These are phyloP conservation scores for Aspergillus sp. DNA, from an alignment of 2,329 filamentous ascomycete genomes.

Conservation along the genomic window DNA sequence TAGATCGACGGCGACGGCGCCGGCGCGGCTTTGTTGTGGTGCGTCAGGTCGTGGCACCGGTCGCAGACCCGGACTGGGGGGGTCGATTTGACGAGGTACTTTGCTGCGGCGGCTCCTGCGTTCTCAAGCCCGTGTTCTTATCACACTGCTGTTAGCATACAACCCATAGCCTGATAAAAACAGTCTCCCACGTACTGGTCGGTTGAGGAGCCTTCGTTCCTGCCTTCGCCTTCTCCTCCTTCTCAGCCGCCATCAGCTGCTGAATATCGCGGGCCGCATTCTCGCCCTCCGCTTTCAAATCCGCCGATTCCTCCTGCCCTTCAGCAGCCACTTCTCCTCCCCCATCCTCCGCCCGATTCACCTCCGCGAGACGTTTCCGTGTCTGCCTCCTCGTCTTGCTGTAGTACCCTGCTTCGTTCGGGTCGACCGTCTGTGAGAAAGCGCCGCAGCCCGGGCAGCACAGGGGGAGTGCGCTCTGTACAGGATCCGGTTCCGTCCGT, in stretches of 20 bases:
- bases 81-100: slow-evolving; percentile 13
- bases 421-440: slow-evolving; percentile 47
- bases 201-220: slow-evolving; percentile 3
- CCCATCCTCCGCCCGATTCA: slow-evolving; percentile 9
- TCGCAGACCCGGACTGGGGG: slow-evolving; percentile 53
- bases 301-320: slow-evolving; percentile 12
- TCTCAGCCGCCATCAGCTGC: slow-evolving; percentile 5
- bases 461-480: slow-evolving; percentile 33
- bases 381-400: slow-evolving; percentile 40
- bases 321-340: slow-evolving; percentile 3
- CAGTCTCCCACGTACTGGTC: slow-evolving; percentile 6
- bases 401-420: slow-evolving; percentile 51
- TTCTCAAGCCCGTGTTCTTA: slow-evolving; percentile 14
- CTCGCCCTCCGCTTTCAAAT: slow-evolving; percentile 2
- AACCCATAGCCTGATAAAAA: background rate
- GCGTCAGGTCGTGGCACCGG: slow-evolving; percentile 71
- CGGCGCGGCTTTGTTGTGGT: slow-evolving; percentile 62
- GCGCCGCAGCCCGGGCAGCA: slow-evolving; percentile 57
- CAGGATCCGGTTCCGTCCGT: slow-evolving; percentile 5
- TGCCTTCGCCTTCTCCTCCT: background rate
- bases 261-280: slow-evolving; percentile 6
- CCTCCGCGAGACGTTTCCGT: slow-evolving; percentile 24
- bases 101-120: slow-evolving; percentile 10
- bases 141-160: slow-evolving; percentile 6
- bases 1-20: slow-evolving; percentile 75